Base-by-base conservation (phyloP, 768 basidiomycete genomes). In the Russula earlei region DNA sequence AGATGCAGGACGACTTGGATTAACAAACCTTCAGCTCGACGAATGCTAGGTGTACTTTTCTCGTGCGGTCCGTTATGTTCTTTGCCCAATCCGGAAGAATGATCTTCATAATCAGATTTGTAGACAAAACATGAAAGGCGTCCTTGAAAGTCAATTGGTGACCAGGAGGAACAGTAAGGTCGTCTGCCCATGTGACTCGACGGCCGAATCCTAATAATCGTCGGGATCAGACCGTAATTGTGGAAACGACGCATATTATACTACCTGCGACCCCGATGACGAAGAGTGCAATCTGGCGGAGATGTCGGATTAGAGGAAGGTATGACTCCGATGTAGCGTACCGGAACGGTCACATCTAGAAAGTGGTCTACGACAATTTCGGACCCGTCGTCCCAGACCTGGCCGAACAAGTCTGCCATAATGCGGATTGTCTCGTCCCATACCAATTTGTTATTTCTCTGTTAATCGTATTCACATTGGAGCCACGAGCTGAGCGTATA, bases 311-410 rank as follows among this genome's bases (percentile, higher is more conserved):
- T 27, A 6, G 20, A 6, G 27, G 15, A 2, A 5, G 2, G 22
- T 12, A 1, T 14, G 11, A 19, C n/a, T 3, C 4, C 17, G 27
- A 24, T 34, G 20, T 4, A 17, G 44, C 75, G 50, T 52, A 82
- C 82, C 9, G 78, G 78, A 4, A 79, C 63, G 0, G 82, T 83
- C 19, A 83, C 64, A 29, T 81, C 77, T 2, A 79, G 65, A 46
- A 70, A 70, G 61, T 83, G 73, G 45, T 78, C 73, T 17, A 76
- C 61, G 4, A 64, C 62, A 14, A 84, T 63, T 45, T 69, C 66
- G 33, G 72, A 64, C 58, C 68, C 67, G 37, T 69, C 66, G 5
- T 64, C 69, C 80, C 83, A 83, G 4, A 77, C 69, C 17, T 75
- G 74, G 15, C 69, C 58, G 44, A 59, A 67, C 44, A 74, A 50